Conservation (phyloP, 495 filamentous ascomycete species). For the Tetracladium setigerum region DNA sequence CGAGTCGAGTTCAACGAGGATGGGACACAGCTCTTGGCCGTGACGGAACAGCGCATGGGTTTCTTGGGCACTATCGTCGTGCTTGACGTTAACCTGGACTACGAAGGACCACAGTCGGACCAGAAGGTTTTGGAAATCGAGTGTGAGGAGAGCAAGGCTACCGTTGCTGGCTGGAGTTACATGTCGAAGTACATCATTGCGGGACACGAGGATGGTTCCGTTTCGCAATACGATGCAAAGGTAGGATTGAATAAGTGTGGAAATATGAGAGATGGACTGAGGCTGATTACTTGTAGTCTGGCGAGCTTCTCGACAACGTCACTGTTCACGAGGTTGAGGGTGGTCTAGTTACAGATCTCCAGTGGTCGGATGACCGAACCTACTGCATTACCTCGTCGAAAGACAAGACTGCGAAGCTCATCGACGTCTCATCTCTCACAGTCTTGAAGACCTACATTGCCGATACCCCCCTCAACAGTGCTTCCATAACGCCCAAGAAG, state of each 20-base stretch:
- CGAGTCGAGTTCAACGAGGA: constrained; percentile 93
- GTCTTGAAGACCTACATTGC: constrained; percentile 84
- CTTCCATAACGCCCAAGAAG: constrained; percentile 87
- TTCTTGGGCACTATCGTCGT: constrained; percentile 89
- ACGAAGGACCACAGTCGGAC: constrained; percentile 72
- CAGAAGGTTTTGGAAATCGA: constrained; percentile 79
- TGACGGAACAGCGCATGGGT: constrained; percentile 97
- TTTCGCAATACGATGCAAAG: constrained; percentile 94
- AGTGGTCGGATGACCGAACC: constrained; percentile 88
- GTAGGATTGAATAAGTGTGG: constrained; percentile 29
- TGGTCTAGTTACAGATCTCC: constrained; percentile 86
- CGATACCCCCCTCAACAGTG: constrained; percentile 96
- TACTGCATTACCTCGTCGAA: constrained; percentile 98
- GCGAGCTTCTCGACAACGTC: constrained; percentile 71
- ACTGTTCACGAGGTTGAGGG: constrained; percentile 75
- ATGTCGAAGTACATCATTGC: constrained; percentile 90
- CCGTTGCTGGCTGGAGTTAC: constrained; percentile 94
- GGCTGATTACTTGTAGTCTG: constrained; percentile 41
- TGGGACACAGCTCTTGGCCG: constrained; percentile 77
- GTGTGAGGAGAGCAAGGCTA: constrained; percentile 90
- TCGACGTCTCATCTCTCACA: constrained; percentile 75
- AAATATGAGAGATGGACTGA: not conserved
- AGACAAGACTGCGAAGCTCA: constrained; percentile 93
- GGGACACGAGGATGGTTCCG: constrained; percentile 90
- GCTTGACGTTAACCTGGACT: constrained; percentile 73